Percentiles rank a stretch among this genome's conserved stretches.
These are phyloP conservation scores for Pythium periplocum DNA, from an alignment of 352 stramenopile genomes.

Conservation along the genomic window DNA sequence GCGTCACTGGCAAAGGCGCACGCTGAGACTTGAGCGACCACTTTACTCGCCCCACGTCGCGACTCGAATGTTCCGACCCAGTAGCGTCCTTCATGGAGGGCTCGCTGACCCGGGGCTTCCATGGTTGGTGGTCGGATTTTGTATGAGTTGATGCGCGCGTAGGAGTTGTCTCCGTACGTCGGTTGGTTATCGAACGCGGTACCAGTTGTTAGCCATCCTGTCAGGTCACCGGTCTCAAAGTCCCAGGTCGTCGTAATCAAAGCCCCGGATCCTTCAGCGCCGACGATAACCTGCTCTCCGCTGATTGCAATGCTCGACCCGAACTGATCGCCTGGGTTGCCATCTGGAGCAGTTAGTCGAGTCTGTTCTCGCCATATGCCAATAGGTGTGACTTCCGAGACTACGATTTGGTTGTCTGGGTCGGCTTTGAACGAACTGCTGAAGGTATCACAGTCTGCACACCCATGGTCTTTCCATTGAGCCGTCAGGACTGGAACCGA, in stretches of 20 bases:
- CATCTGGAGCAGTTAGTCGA: slow-evolving; percentile 54
- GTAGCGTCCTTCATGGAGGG: slow-evolving; percentile 84
- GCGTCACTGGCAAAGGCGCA: slow-evolving; percentile 71
- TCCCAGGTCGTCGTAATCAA: slow-evolving; percentile 93
- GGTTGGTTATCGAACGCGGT: slow-evolving; percentile 92
- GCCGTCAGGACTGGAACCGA: slow-evolving; percentile 48
- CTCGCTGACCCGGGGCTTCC: slow-evolving; percentile 36
- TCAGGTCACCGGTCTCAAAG: slow-evolving; percentile 95
- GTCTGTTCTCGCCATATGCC: slow-evolving; percentile 64
- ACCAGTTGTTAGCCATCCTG: slow-evolving; percentile 91
- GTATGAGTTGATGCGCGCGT: slow-evolving; percentile 78
- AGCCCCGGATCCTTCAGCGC: slow-evolving; percentile 55
- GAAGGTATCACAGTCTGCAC: slow-evolving; percentile 62
- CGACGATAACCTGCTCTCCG: slow-evolving; percentile 72
- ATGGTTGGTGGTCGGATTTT: slow-evolving; percentile 22
- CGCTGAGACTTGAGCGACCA: slow-evolving; percentile 27
- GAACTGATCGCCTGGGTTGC: slow-evolving; percentile 73
- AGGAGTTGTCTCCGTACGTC: slow-evolving; percentile 94
- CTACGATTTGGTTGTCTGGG: slow-evolving; percentile 47
- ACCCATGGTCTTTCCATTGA: slow-evolving; percentile 62
- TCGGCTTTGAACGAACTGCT: slow-evolving; percentile 56
- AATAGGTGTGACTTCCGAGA: slow-evolving; percentile 41
- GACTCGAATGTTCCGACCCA: slow-evolving; percentile 94
- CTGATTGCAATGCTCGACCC: slow-evolving; percentile 68
- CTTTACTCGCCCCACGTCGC: slow-evolving; percentile 68